Conservation (phyloP, 257 asterid genomes). For the Voacanga thouarsii region DNA sequence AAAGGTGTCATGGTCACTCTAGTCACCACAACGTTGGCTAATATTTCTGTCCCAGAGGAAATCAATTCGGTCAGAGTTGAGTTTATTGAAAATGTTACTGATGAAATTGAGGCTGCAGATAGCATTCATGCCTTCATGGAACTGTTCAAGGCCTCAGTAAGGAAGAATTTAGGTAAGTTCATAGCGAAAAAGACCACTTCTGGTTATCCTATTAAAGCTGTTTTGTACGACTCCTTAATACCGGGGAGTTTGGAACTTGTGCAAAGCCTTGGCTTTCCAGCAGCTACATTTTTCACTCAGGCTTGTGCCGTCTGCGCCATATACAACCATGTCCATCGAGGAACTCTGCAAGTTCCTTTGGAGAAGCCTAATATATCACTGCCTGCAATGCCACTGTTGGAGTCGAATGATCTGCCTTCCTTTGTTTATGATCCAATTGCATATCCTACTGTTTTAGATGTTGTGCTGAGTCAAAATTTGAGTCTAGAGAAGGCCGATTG, state of each 20-base stretch:
- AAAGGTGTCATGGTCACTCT: constrained; percentile 31
- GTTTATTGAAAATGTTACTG: constrained; percentile 29
- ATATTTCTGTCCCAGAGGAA: constrained; percentile 7
- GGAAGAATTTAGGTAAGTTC: constrained; percentile 18
- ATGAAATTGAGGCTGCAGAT: constrained; percentile 5
- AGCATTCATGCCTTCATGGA: constrained; percentile 8
- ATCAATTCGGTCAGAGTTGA: constrained; percentile 21
- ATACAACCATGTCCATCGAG: constrained; percentile 36
- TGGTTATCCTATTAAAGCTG: constrained; percentile 15
- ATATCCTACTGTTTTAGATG: constrained; percentile 17
- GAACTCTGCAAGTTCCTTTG: constrained; percentile 19
- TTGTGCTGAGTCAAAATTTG: constrained; percentile 17
- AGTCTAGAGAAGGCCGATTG: constrained; percentile 51
- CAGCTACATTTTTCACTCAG: constrained; percentile 45
- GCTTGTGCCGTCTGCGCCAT: constrained; percentile 33
- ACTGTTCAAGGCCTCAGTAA: constrained; percentile 16
- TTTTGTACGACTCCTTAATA: constrained; percentile 29
- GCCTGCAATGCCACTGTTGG: constrained; percentile 39
- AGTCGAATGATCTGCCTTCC: constrained; percentile 38
- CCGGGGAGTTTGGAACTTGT: constrained; percentile 26
- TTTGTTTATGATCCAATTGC: constrained; percentile 18
- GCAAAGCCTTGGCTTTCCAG: constrained; percentile 24
- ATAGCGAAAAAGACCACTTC: constrained; percentile 15
- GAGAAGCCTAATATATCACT: constrained; percentile 18
- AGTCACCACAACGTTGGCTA: constrained; percentile 18